Conservation (phyloP, 163 green algal genomes). For the Chlorella variabilis region DNA sequence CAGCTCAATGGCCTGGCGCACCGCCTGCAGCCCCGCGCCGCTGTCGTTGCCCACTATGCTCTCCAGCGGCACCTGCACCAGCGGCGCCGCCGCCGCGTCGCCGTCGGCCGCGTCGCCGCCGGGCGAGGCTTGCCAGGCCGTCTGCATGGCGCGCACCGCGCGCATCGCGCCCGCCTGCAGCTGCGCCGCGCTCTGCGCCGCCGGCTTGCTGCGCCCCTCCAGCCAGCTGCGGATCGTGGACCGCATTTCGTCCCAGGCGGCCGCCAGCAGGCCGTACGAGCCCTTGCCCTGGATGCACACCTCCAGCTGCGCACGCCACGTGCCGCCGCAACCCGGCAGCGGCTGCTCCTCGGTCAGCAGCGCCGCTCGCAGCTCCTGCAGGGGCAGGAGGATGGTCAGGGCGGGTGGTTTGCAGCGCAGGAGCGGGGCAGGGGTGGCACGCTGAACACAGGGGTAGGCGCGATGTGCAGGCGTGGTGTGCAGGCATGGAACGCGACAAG, state of each 20-base stretch:
- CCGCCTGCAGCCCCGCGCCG: constrained; percentile 35
- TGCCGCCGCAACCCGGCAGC: constrained; percentile 29
- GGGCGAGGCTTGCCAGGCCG: background rate
- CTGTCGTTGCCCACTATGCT: constrained; percentile 55
- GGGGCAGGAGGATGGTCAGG: too few species aligned
- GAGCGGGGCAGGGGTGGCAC: too few species aligned
- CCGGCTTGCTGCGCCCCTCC: constrained; percentile 31
- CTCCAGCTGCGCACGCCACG: constrained; percentile 48
- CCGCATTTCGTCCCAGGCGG: constrained; percentile 59
- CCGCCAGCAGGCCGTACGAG: constrained; percentile 32
- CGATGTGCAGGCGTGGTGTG: too few species aligned
- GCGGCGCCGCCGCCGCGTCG: background rate
- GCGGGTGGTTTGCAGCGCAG: too few species aligned
- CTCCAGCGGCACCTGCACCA: constrained; percentile 59
- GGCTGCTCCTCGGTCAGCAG: constrained; percentile 45
- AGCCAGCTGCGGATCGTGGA: constrained; percentile 50
- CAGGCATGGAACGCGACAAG: too few species aligned
- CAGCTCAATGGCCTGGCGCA: constrained; percentile 48
- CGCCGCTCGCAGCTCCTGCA: constrained; percentile 40
- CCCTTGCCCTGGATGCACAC: constrained; percentile 47
- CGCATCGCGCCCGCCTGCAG: constrained; percentile 14
- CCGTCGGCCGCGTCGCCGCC: background rate
- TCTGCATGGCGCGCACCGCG: constrained; percentile 19
- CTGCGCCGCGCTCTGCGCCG: constrained; percentile 1
- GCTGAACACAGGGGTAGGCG: too few species aligned